Conservation (phyloP, 768 basidiomycete genomes). For the Baorangia bicolor region DNA sequence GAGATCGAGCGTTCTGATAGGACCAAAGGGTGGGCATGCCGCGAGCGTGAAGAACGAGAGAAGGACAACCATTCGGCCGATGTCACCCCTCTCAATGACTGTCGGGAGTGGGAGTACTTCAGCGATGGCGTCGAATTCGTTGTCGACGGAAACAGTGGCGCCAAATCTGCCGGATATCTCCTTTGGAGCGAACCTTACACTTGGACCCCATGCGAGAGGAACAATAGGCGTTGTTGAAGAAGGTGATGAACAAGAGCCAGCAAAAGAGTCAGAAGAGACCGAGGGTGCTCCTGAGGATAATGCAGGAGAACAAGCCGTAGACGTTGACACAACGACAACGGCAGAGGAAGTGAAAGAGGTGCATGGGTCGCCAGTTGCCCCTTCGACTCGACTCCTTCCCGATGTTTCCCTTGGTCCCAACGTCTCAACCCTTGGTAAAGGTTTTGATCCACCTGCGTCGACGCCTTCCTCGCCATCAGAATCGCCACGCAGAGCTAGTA, state of each 20-base stretch:
- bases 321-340: not conserved
- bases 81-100: not conserved
- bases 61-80: constrained; percentile 19
- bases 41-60: constrained; percentile 12
- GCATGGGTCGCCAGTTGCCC: not conserved
- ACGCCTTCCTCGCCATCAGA: not conserved
- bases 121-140: constrained; percentile 1
- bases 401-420: constrained; percentile 13
- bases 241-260: constrained; percentile 8
- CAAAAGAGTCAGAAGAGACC: not conserved
- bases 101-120: not conserved
- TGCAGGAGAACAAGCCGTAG: not conserved
- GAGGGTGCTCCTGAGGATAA: not conserved
- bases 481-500: constrained; percentile 4
- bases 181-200: constrained; percentile 20
- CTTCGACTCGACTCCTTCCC: constrained; percentile 9
- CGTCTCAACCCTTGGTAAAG: constrained; percentile 12
- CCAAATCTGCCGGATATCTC: constrained; percentile 18
- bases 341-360: not conserved
- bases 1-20: constrained; percentile 9
- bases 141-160: constrained; percentile 1
- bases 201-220: constrained; percentile 10
- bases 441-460: constrained; percentile 3
- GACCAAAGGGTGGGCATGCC: not conserved
- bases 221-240: constrained; percentile 10